phyloP scores from a whole-genome alignment of 257 asterid genomes.

The Solanum verrucosum region DNA sequence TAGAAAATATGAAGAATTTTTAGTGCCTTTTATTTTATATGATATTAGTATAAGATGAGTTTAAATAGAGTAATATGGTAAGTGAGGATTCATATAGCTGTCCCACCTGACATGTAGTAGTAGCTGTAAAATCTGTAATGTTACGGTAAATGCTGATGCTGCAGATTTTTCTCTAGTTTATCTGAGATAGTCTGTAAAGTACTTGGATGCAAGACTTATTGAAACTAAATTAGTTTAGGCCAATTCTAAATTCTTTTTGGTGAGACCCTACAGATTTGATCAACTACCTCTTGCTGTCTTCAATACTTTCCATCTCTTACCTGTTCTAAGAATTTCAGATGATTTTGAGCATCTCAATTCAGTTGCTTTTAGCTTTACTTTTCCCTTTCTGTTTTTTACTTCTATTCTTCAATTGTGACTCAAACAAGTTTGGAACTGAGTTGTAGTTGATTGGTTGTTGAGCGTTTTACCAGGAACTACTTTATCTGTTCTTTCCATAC shows the following conservation, averaged over 20 bases:
- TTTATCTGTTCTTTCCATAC: not conserved
- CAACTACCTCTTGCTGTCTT: not conserved
- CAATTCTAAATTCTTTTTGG: not conserved
- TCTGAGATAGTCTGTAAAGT: not conserved
- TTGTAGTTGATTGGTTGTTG: not conserved
- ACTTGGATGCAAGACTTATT: not conserved
- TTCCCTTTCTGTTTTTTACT: not conserved
- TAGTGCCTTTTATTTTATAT: not conserved
- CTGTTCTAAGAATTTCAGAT: not conserved
- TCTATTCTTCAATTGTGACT: not conserved
- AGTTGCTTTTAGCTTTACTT: not conserved
- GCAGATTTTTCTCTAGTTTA: not conserved
- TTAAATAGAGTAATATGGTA: not conserved
- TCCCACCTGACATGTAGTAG: not conserved
- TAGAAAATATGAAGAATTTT: not conserved
- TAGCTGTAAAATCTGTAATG: not conserved
- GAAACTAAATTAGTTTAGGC: not conserved
- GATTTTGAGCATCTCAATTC: not conserved
- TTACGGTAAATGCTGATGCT: not conserved
- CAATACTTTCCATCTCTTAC: not conserved
- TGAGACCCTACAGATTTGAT: not conserved
- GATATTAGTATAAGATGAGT: not conserved
- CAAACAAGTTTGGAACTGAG: not conserved
- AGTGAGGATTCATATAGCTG: not conserved
- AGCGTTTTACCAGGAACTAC: not conserved